Evolutionary conservation across 2,329 filamentous ascomycete species (phyloP).

Genomic region (Arthrobotrys sphaeroides): DNA sequence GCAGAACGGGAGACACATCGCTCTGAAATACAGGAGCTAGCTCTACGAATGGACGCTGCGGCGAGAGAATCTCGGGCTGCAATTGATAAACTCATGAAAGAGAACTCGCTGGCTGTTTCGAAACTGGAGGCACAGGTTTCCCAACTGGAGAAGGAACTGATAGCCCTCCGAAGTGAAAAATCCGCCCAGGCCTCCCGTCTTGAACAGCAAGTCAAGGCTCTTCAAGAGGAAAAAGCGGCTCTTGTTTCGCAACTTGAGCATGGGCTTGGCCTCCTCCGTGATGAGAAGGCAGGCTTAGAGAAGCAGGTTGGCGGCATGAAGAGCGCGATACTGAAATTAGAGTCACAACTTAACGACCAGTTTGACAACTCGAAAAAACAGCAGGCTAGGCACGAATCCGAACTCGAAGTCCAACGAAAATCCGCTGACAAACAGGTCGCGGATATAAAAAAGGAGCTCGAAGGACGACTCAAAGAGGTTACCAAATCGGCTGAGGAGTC

Average conservation of each 20-base stretch:
- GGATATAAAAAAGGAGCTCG: slow-evolving; percentile 60
- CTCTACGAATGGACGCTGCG: slow-evolving; percentile 47
- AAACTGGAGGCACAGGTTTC: slow-evolving; percentile 29
- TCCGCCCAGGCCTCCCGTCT: not conserved
- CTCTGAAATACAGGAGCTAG: slow-evolving; percentile 45
- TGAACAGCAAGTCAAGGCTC: slow-evolving; percentile 68
- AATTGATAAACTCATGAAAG: slow-evolving; percentile 36
- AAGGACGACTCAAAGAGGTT: slow-evolving; percentile 63
- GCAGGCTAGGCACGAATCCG: slow-evolving; percentile 40
- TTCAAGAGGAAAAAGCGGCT: slow-evolving; percentile 61
- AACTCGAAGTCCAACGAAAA: slow-evolving; percentile 58
- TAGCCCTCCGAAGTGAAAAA: slow-evolving; percentile 14
- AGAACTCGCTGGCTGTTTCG: slow-evolving; percentile 17
- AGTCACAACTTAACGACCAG: slow-evolving; percentile 59
- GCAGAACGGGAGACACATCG: slow-evolving; percentile 53
- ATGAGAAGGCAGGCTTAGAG: slow-evolving; percentile 64
- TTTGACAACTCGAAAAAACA: slow-evolving; percentile 65
- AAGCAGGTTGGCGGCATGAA: slow-evolving; percentile 51
- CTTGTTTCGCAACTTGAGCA: slow-evolving; percentile 25
- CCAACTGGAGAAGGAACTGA: slow-evolving; percentile 29
- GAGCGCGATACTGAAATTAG: slow-evolving; percentile 60
- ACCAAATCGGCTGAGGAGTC: slow-evolving; percentile 61
- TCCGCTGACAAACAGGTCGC: slow-evolving; percentile 61
- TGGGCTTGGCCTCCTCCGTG: slow-evolving; percentile 66
- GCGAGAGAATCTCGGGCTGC: slow-evolving; percentile 36